These are phyloP conservation scores for Talaromyces rugulosus DNA, from an alignment of 2,329 filamentous ascomycete genomes.

Conservation along the genomic window DNA sequence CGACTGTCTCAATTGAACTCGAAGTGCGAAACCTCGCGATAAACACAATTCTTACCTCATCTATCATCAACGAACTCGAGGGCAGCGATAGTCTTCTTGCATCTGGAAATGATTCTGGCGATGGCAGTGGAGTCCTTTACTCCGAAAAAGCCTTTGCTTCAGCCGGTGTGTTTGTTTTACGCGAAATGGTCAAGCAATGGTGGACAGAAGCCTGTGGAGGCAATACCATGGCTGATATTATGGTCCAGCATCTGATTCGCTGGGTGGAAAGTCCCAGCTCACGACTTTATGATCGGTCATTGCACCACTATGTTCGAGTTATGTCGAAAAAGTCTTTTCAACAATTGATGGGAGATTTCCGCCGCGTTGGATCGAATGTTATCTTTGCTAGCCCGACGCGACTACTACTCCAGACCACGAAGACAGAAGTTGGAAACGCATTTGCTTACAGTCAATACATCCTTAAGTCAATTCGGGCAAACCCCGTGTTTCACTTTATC, in stretches of 20 bases:
- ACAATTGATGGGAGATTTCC: conserved; percentile 94
- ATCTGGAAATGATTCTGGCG: conserved; percentile 58
- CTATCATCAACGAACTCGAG: conserved; percentile 93
- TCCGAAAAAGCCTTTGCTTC: conserved; percentile 91
- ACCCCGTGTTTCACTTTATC: conserved; percentile 94
- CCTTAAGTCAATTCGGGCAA: conserved; percentile 91
- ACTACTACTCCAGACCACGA: conserved; percentile 89
- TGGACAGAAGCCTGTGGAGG: conserved; percentile 91
- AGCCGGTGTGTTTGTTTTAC: conserved; percentile 80
- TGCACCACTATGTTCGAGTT: conserved; percentile 98
- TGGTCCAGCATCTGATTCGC: conserved; percentile 93
- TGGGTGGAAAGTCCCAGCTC: conserved; percentile 95
- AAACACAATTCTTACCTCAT: conserved; percentile 95
- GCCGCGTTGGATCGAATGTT: conserved; percentile 88
- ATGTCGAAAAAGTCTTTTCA: conserved; percentile 97
- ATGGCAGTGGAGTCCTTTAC: conserved; percentile 66
- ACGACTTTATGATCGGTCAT: conserved; percentile 87
- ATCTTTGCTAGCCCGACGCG: conserved; percentile 91
- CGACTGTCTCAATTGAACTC: conserved; percentile 93
- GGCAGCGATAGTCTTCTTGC: conserved; percentile 85
- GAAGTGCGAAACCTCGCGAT: conserved; percentile 92
- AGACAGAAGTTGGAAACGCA: conserved; percentile 92
- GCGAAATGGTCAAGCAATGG: conserved; percentile 98
- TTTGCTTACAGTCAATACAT: conserved; percentile 98
- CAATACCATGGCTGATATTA: conserved; percentile 91